Conservation (phyloP, 2,329 filamentous ascomycete species). For the Penicillium aurantiogriseum region DNA sequence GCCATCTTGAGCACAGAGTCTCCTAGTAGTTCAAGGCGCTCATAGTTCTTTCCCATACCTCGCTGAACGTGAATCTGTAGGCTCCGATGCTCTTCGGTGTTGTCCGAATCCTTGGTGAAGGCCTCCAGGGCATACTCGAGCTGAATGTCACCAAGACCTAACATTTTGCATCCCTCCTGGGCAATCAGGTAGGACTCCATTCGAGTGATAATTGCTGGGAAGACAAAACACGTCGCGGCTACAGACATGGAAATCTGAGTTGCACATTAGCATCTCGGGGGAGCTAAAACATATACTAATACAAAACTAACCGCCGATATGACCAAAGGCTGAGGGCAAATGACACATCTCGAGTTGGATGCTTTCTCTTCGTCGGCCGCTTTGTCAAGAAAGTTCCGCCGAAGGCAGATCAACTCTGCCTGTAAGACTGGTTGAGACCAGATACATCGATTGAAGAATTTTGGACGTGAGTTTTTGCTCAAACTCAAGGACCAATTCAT, state of each 20-base stretch:
- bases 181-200: constrained; percentile 80
- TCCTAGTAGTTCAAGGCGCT: constrained; percentile 87
- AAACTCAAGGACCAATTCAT: constrained; percentile 81
- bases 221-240: constrained; percentile 70
- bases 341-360: constrained; percentile 55
- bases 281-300: neutral
- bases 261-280: neutral
- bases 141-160: constrained; percentile 62
- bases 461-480: constrained; percentile 59
- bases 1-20: constrained; percentile 96
- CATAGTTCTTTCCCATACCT: constrained; percentile 93
- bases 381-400: constrained; percentile 81
- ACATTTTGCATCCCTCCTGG: constrained; percentile 66
- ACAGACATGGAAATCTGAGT: constrained; percentile 64
- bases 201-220: constrained; percentile 82
- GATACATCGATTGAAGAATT: constrained; percentile 52
- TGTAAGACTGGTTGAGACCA: constrained; percentile 77
- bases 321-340: constrained; percentile 73
- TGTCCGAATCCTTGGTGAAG: constrained; percentile 88
- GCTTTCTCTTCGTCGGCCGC: constrained; percentile 52
- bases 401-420: constrained; percentile 69
- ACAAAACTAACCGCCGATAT: constrained; percentile 68
- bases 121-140: constrained; percentile 78
- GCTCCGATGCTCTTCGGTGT: constrained; percentile 68
- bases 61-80: constrained; percentile 71